phyloP scores from a whole-genome alignment of 2,329 filamentous ascomycete genomes.

The Grosmannia serpens region DNA sequence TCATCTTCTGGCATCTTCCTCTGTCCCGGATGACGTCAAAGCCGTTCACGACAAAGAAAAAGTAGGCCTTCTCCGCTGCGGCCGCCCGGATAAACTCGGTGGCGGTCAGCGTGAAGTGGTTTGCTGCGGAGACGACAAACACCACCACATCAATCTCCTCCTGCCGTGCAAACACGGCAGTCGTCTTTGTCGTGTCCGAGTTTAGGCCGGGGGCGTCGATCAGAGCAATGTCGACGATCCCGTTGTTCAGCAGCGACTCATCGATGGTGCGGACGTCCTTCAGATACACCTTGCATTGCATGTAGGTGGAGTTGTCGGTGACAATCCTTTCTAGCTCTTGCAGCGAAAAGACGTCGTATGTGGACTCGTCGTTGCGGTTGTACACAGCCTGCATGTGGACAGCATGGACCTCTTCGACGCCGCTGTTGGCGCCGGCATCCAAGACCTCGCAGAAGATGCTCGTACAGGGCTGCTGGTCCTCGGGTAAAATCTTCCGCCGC shows the following conservation, averaged over 20 bases:
- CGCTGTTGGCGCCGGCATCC: conserved; percentile 81
- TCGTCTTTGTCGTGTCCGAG: conserved; percentile 92
- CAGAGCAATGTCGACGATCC: conserved; percentile 92
- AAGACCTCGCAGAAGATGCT: conserved; percentile 97
- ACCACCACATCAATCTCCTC: conserved; percentile 99
- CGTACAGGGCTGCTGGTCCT: conserved; percentile 96
- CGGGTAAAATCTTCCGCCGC: conserved; percentile 81
- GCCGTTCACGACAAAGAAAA: conserved; percentile 97
- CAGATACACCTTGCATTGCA: conserved; percentile 94
- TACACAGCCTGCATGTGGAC: conserved; percentile 74
- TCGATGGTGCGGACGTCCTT: conserved; percentile 82
- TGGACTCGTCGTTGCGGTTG: conserved; percentile 82
- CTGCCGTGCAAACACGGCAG: conserved; percentile 89
- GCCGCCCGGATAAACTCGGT: conserved; percentile 96
- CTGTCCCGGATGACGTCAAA: conserved; percentile 93
- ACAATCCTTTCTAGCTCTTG: conserved; percentile 79
- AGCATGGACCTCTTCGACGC: conserved; percentile 89
- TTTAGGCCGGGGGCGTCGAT: conserved; percentile 96
- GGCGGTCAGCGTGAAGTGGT: conserved; percentile 96
- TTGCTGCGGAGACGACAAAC: conserved; percentile 93
- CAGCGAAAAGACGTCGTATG: conserved; percentile 77
- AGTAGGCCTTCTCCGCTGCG: conserved; percentile 92
- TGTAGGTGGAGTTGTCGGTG: conserved; percentile 74
- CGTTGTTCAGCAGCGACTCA: conserved; percentile 91
- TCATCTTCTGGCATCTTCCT: conserved; percentile 80